Base-by-base conservation (phyloP, 768 basidiomycete genomes). In the Fomitopsis serialis region DNA sequence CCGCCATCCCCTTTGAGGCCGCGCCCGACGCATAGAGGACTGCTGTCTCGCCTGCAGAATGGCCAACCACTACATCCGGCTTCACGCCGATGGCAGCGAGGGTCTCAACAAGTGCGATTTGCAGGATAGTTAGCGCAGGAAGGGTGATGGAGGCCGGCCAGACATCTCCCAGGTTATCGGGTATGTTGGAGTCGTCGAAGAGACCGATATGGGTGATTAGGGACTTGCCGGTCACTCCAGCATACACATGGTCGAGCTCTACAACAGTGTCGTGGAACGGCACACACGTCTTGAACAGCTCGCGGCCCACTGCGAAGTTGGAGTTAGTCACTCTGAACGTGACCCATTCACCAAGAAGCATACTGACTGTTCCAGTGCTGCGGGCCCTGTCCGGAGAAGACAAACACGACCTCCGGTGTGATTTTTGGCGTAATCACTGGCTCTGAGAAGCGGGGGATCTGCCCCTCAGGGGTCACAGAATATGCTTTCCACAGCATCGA, bases 41-140 rank as follows among this genome's bases (percentile, higher is more conserved):
- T 0, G 72, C 72, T 0, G 75, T 74, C 54, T 78, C 77, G 8
- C 77, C 77, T 10, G 75, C 74, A n/a, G 77, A 78, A 59, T 78
- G 76, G 0, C 78, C 78, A 3, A 78, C 45, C 13, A 78, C 62
- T 11, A 64, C 61, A 40, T 74, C 68, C 0, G 78, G 74, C 10
- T 50, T 53, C 34, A 76, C 50, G 9, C 72, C 71, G 17, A 76
- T 40, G 40, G 66, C 64, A 1, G 54, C 53, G 0, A 78, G 57
- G 2, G 74, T 66, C 42, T 79, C 77, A 54, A 70, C 69, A 4
- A 77, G 53, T 0, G 76, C 78, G 12, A 79, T 72, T 54, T 79
- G 78, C 45, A 77, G 55, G 57, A 78, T 76, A 1, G 73, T 62
- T 19, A 78, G 56, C 1, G 75, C 63, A 2, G 76, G 75, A 5